phyloP scores from a whole-genome alignment of 2,329 filamentous ascomycete species.

The Ascochyta rabiei region DNA sequence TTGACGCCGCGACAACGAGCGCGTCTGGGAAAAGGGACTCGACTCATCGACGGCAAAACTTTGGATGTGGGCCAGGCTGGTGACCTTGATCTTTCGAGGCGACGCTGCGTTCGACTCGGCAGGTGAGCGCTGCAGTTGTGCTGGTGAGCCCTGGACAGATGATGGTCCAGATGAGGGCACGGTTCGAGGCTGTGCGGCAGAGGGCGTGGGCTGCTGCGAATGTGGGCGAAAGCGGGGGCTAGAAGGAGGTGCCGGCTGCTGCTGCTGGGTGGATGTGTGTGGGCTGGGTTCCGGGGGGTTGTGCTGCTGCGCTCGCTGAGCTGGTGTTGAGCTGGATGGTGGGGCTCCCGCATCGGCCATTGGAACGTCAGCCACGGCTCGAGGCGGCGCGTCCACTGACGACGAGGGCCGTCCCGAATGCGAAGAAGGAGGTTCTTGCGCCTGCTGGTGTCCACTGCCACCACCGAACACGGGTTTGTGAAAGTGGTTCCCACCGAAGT shows the following conservation, averaged over 20 bases:
- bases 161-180: slow-evolving; percentile 35
- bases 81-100: slow-evolving; percentile 74
- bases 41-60: slow-evolving; percentile 81
- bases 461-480: slow-evolving; percentile 71
- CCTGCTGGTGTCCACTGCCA: slow-evolving; percentile 51
- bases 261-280: slow-evolving; percentile 24
- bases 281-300: slow-evolving; percentile 26
- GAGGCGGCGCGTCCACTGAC: slow-evolving; percentile 35
- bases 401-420: slow-evolving; percentile 44
- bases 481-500: slow-evolving; percentile 77
- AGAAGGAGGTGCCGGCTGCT: slow-evolving; percentile 32
- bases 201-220: slow-evolving; percentile 42
- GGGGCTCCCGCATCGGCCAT: slow-evolving; percentile 49
- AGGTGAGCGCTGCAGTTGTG: slow-evolving; percentile 36
- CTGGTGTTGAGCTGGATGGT: slow-evolving; percentile 38
- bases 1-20: slow-evolving; percentile 49
- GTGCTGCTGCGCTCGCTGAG: slow-evolving; percentile 35
- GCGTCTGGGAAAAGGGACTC: slow-evolving; percentile 61
- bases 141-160: slow-evolving; percentile 35
- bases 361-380: slow-evolving; percentile 42
- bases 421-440: slow-evolving; percentile 45
- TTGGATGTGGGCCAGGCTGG: slow-evolving; percentile 89
- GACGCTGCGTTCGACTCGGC: slow-evolving; percentile 48
- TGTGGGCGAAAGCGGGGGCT: slow-evolving; percentile 46
- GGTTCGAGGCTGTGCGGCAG: slow-evolving; percentile 27